Base-by-base conservation (phyloP, 257 asterid genomes). In the Solanum microdontum region DNA sequence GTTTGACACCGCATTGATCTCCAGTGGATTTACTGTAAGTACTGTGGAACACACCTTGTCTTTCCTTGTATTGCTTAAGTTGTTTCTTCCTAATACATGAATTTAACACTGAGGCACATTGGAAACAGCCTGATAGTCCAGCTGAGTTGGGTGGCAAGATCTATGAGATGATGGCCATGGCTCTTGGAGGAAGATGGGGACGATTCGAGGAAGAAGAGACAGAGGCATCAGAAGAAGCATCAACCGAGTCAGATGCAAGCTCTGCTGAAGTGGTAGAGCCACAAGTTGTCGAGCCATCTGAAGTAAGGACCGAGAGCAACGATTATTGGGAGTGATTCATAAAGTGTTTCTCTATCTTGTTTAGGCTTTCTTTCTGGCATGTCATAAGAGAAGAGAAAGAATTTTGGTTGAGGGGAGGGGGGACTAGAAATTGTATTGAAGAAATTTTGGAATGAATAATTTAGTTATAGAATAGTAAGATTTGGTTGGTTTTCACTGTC, bases 111-210 rank as follows among this genome's bases (percentile, higher is more conserved):
- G 8, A 1, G 24, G 21, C 40, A 28, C 24, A 37, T 30, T 66
- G 72, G 62, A 8, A 43, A 76, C 96, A 97, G 99, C 99, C 99
- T 3, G 99, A 97, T 37, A 95, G 99, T 89, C 99, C 99, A 11
- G 92, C 99, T 17, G 99, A 97, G 91, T 92, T 96, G 83, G 96
- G 99, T 19, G 95, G 92, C 96, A 97, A 96, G 93, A 97, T 97
- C 79, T 97, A 97, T 14, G 98, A 97, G 89, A 95, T 97, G 99
- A 97, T 97, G 99, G 96, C 98, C 15, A 93, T 97, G 97, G 99
- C 99, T 77, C 96, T 97, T 24, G 99, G 99, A 85, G 99, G 99
- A 87, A 92, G 96, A 88, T 97, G 99, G 99, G 99, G 99, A 23
- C 88, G 99, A 90, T 73, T 70, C 0, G 97, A 97, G 84, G 98